Conservation (phyloP, 169 alveolate species). For the Hammondia hammondi region DNA sequence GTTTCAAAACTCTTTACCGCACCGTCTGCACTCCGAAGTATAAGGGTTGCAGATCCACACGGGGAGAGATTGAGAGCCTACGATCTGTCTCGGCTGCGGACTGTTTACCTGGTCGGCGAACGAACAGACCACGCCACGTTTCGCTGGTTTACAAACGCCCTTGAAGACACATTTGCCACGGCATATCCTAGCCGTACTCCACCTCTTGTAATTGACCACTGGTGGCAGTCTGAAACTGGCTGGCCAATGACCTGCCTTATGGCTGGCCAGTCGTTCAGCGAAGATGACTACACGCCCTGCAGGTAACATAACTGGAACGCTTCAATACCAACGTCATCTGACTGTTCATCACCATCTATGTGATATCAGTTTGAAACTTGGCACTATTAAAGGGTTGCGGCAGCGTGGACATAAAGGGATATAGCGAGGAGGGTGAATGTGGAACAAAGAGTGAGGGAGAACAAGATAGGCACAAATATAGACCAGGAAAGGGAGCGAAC, state of each 20-base stretch:
- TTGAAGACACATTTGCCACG: constrained; percentile 68
- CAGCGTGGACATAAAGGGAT: too few species aligned
- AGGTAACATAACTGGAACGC: neutral
- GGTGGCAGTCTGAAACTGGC: constrained; percentile 96
- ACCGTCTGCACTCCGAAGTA: constrained; percentile 94
- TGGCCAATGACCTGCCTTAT: constrained; percentile 88
- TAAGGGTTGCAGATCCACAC: constrained; percentile 87
- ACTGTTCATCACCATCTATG: too few species aligned
- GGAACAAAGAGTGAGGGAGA: too few species aligned
- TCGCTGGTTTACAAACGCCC: constrained; percentile 80
- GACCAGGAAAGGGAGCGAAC: too few species aligned
- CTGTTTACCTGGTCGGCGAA: constrained; percentile 88
- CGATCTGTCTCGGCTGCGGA: constrained; percentile 73
- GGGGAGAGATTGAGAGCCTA: constrained; percentile 79
- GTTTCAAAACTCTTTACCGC: constrained; percentile 92
- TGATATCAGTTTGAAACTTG: too few species aligned
- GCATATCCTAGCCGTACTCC: neutral
- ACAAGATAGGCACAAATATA: too few species aligned
- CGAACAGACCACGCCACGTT: constrained; percentile 89
- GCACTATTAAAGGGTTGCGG: too few species aligned
- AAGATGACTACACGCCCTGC: neutral
- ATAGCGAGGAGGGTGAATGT: too few species aligned
- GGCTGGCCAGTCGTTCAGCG: constrained; percentile 76
- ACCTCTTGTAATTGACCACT: constrained; percentile 87
- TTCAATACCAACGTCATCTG: too few species aligned